Conservation (phyloP, 805 yeast genomes). For the Sporopachydermia lactativora region DNA sequence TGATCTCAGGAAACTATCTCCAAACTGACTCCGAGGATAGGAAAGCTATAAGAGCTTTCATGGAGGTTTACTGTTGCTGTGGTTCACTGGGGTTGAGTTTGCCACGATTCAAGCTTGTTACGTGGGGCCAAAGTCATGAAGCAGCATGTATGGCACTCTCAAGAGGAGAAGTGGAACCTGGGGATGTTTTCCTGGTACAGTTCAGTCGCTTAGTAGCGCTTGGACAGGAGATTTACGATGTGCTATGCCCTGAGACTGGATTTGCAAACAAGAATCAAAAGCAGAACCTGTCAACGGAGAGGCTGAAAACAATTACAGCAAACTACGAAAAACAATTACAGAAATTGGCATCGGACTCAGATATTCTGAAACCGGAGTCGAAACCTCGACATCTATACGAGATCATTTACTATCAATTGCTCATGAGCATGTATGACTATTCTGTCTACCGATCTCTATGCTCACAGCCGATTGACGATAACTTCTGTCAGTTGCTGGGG, state of each 20-base stretch:
- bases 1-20: conserved; percentile 16
- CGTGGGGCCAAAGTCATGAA: conserved; percentile 33
- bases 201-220: conserved; percentile 30
- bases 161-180: conserved; percentile 18
- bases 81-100: conserved; percentile 36
- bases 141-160: conserved; percentile 5
- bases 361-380: conserved; percentile 18
- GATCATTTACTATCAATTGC: conserved; percentile 34
- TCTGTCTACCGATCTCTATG: conserved; percentile 28
- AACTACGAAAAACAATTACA: conserved; percentile 28
- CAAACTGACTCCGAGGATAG: conserved; percentile 20
- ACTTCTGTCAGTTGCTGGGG: conserved; percentile 13
- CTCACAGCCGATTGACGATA: conserved; percentile 6
- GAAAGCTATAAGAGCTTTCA: conserved; percentile 26
- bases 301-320: conserved; percentile 20
- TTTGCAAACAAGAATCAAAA: not conserved
- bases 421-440: conserved; percentile 38
- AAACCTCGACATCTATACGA: conserved; percentile 27
- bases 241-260: not conserved
- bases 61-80: conserved; percentile 36
- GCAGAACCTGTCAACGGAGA: not conserved
- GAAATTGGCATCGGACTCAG: conserved; percentile 24
- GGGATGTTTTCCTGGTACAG: conserved; percentile 29
- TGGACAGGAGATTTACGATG: conserved; percentile 34
- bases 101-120: conserved; percentile 34